phyloP scores from a whole-genome alignment of 1,284 basidiomycete genomes.

The Laetiporus sulphureus region DNA sequence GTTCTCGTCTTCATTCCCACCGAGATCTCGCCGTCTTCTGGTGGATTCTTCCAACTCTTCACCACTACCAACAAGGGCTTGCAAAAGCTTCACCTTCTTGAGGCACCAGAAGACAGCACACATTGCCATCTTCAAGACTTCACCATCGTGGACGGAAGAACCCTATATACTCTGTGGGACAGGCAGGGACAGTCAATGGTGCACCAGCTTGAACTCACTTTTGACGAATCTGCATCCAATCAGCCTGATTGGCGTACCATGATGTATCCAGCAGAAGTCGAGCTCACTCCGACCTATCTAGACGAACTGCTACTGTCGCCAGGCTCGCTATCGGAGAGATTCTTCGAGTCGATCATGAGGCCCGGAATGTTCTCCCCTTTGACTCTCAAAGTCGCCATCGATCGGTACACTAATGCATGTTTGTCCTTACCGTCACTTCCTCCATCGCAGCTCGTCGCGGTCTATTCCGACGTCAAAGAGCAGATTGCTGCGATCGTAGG shows the following conservation, averaged over 20 bases:
- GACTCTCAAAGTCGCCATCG: conserved; percentile 74
- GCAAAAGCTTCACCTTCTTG: conserved; percentile 46
- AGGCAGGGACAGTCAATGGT: conserved; percentile 68
- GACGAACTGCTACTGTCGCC: conserved; percentile 72
- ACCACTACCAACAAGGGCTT: conserved; percentile 48
- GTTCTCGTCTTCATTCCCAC: conserved; percentile 66
- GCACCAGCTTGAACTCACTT: conserved; percentile 44
- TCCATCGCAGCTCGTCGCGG: conserved; percentile 47
- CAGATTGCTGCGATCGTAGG: conserved; percentile 84
- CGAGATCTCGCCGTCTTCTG: conserved; percentile 50
- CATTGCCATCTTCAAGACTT: conserved; percentile 76
- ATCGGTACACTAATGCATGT: conserved; percentile 73
- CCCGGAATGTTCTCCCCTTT: conserved; percentile 83
- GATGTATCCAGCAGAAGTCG: conserved; percentile 56
- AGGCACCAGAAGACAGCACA: conserved; percentile 50
- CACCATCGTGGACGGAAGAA: conserved; percentile 41
- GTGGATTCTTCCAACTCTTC: conserved; percentile 66
- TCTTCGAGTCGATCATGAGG: conserved; percentile 76
- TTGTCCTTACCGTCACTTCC: conserved; percentile 56
- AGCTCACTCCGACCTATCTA: conserved; percentile 79
- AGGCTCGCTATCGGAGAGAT: conserved; percentile 72
- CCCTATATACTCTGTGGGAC: conserved; percentile 69
- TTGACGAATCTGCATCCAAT: conserved; percentile 27
- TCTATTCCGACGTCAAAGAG: conserved; percentile 65
- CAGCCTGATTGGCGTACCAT: conserved; percentile 46